Evolutionary conservation across 164 flowering plant genomes (phyloP).

Genomic region (Litsea cubeba): DNA sequence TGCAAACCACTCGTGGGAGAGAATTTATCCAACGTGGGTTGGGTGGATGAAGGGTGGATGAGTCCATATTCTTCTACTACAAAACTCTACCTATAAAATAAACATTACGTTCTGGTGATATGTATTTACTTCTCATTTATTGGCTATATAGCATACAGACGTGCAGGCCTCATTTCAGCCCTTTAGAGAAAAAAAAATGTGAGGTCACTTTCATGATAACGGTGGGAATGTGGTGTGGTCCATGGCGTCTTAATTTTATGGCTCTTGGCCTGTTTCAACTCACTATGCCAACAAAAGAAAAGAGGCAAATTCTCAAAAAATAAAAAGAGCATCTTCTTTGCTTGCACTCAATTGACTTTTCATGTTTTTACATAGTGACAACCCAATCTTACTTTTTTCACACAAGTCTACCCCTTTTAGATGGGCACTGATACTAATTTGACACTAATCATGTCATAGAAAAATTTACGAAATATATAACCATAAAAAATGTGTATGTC

Average conservation of each 20-base stretch:
- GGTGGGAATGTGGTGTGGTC: conserved; percentile 37
- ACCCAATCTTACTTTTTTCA: no score
- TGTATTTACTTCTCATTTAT: conserved; percentile 7
- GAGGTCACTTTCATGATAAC: conserved; percentile 36
- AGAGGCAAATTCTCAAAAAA: no score
- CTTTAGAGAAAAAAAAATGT: conserved; percentile 11
- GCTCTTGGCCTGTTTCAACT: neutral
- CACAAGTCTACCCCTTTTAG: neutral
- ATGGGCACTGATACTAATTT: neutral
- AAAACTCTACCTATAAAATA: no score
- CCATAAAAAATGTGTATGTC: neutral
- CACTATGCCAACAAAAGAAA: neutral
- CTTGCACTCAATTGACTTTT: no score
- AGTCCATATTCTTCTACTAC: no score
- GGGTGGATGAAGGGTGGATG: no score
- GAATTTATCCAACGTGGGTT: no score
- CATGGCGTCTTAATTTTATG: neutral
- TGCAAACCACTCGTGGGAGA: no score
- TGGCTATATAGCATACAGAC: conserved; percentile 5
- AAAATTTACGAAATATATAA: no score
- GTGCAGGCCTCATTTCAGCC: neutral
- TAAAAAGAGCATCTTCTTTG: neutral
- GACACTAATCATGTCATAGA: no score
- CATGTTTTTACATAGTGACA: no score
- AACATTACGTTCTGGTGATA: no score